phyloP scores from a whole-genome alignment of 2,329 filamentous ascomycete species.

The Aureobasidium sp. region DNA sequence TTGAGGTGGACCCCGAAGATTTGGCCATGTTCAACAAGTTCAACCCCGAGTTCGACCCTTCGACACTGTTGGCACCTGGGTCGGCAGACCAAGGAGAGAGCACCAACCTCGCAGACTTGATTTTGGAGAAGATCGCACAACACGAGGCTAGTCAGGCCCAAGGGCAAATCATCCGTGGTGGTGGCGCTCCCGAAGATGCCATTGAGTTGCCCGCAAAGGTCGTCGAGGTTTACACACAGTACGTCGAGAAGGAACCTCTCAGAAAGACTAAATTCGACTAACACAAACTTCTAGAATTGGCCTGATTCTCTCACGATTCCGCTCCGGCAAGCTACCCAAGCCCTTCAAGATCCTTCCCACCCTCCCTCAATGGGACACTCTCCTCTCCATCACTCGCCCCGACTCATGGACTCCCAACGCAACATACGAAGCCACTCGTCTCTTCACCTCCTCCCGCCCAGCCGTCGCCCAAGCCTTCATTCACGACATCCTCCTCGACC shows the following conservation, averaged over 20 bases:
- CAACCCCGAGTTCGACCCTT: constrained; percentile 66
- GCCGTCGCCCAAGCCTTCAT: constrained; percentile 76
- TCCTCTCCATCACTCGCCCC: constrained; percentile 76
- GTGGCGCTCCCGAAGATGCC: constrained; percentile 64
- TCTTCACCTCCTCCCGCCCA: constrained; percentile 83
- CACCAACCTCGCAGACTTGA: constrained; percentile 85
- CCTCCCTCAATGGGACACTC: constrained; percentile 84
- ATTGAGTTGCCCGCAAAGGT: constrained; percentile 86
- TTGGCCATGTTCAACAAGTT: constrained; percentile 89
- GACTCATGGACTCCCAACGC: constrained; percentile 73
- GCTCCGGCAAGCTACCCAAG: constrained; percentile 92
- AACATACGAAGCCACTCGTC: constrained; percentile 79
- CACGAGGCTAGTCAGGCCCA: constrained; percentile 64
- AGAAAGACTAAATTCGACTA: not conserved
- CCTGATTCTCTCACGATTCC: constrained; percentile 82
- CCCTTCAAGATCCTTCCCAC: constrained; percentile 96
- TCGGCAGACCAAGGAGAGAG: constrained; percentile 42
- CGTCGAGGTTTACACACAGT: constrained; percentile 85
- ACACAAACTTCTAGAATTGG: constrained; percentile 49
- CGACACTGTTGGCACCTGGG: constrained; percentile 60
- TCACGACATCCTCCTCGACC: constrained; percentile 77
- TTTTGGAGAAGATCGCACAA: constrained; percentile 86
- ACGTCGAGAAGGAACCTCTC: constrained; percentile 32
- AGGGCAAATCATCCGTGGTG: constrained; percentile 40
- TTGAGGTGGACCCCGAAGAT: constrained; percentile 82